Evolutionary conservation across 2,329 filamentous ascomycete genomes (phyloP).

Genomic region (Orbilia javanica): DNA sequence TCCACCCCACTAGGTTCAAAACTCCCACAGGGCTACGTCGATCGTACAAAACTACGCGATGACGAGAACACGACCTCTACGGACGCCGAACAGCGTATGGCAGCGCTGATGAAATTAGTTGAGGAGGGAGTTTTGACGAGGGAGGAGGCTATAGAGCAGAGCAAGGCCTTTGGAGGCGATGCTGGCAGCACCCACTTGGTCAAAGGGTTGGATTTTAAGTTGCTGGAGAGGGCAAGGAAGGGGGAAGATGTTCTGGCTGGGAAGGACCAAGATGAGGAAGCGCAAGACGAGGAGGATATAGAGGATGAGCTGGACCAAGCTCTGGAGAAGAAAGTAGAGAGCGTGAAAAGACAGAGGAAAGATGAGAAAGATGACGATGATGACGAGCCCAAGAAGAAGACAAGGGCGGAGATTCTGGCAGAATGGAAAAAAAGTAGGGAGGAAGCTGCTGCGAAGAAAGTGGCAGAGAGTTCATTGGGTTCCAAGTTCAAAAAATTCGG

Average conservation of each 20-base stretch:
- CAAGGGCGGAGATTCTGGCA: constrained; percentile 76
- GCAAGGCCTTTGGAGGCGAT: constrained; percentile 82
- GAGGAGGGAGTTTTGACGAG: constrained; percentile 87
- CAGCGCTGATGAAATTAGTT: constrained; percentile 82
- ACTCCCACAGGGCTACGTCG: constrained; percentile 83
- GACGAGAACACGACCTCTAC: constrained; percentile 70
- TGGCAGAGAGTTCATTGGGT: constrained; percentile 70
- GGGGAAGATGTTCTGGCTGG: constrained; percentile 74
- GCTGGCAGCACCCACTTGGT: constrained; percentile 84
- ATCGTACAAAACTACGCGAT: constrained; percentile 77
- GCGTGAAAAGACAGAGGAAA: constrained; percentile 69
- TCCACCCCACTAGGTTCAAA: constrained; percentile 83
- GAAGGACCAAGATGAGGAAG: constrained; percentile 63
- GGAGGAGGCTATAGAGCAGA: constrained; percentile 64
- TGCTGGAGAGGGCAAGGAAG: constrained; percentile 76
- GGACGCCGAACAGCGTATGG: constrained; percentile 75
- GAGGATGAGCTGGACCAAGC: constrained; percentile 77
- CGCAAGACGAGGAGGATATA: constrained; percentile 67
- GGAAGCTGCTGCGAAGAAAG: constrained; percentile 70
- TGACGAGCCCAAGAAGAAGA: constrained; percentile 73
- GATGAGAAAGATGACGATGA: constrained; percentile 72
- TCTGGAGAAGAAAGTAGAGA: constrained; percentile 71
- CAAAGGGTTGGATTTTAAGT: constrained; percentile 88
- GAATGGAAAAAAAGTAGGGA: constrained; percentile 75
- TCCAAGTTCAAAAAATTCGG: constrained; percentile 76